These are phyloP conservation scores for Talaromyces sp. DNA, from an alignment of 2,329 filamentous ascomycete species.

Conservation along the genomic window DNA sequence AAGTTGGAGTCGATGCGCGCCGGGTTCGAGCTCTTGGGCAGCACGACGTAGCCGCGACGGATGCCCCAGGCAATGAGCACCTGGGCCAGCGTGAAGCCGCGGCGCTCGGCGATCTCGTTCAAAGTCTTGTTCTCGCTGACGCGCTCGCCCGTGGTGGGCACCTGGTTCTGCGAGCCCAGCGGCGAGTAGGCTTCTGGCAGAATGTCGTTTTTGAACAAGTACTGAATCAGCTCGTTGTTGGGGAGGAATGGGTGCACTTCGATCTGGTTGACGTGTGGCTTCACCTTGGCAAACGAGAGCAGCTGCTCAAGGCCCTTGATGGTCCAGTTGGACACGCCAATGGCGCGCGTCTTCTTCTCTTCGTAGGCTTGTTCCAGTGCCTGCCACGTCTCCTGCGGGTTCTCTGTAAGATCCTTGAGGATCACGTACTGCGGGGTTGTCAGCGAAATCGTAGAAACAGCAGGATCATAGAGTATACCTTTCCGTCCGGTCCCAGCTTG, in stretches of 20 bases:
- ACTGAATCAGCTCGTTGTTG: conserved; percentile 38
- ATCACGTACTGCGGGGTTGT: conserved; percentile 46
- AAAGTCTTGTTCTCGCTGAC: conserved; percentile 55
- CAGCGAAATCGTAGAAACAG: neutral
- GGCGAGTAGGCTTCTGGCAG: conserved; percentile 40
- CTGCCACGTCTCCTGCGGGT: conserved; percentile 59
- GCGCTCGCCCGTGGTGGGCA: conserved; percentile 62
- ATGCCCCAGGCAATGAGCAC: conserved; percentile 62
- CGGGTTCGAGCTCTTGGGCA: conserved; percentile 65
- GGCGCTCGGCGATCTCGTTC: conserved; percentile 53
- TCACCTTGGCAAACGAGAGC: conserved; percentile 36
- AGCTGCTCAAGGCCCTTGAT: conserved; percentile 45
- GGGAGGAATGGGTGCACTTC: conserved; percentile 45
- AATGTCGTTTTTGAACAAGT: conserved; percentile 36
- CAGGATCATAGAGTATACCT: conserved; percentile 27
- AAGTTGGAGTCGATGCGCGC: conserved; percentile 64
- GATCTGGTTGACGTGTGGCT: conserved; percentile 41
- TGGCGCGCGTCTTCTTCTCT: conserved; percentile 59
- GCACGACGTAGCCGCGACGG: conserved; percentile 59
- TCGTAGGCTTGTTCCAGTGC: conserved; percentile 57
- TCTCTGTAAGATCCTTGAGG: conserved; percentile 59
- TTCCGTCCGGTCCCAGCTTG: conserved; percentile 47
- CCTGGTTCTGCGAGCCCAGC: conserved; percentile 61
- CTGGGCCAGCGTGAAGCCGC: conserved; percentile 54
- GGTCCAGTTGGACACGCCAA: conserved; percentile 73